phyloP scores from a whole-genome alignment of 441 rosid genomes.

The Biscutella laevigata region DNA sequence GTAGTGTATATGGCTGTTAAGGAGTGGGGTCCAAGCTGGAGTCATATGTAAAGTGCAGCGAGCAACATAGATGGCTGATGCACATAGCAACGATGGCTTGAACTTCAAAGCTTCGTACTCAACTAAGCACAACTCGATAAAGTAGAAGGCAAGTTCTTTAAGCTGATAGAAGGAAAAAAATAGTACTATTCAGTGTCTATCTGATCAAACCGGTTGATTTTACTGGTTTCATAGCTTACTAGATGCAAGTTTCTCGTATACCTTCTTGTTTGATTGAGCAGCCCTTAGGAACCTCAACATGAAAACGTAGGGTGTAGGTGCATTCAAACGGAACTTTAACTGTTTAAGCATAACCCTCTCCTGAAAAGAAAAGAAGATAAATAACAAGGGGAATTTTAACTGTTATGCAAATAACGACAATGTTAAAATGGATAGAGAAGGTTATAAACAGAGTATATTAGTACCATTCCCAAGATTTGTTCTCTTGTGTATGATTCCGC shows the following conservation, averaged over 20 bases:
- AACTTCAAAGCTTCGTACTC: constrained; percentile 69
- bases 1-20: constrained; percentile 53
- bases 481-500: constrained; percentile 78
- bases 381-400: not conserved
- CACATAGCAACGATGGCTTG: constrained; percentile 80
- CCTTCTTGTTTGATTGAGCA: constrained; percentile 71
- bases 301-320: constrained; percentile 85
- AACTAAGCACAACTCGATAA: constrained; percentile 71
- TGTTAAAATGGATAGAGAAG: not conserved
- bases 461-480: constrained; percentile 70
- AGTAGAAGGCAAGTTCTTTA: constrained; percentile 79
- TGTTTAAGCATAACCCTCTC: constrained; percentile 67
- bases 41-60: constrained; percentile 52
- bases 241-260: constrained; percentile 14
- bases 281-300: constrained; percentile 90
- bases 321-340: constrained; percentile 76
- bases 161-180: constrained; percentile 41
- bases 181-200: not conserved
- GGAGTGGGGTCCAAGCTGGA: constrained; percentile 75
- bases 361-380: constrained; percentile 33
- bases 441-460: not conserved
- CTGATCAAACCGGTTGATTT: not conserved
- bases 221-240: not conserved
- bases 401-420: not conserved
- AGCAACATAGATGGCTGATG: constrained; percentile 78